Base-by-base conservation (phyloP, 306 rosid genomes). In the Citrullus mucosospermus region DNA sequence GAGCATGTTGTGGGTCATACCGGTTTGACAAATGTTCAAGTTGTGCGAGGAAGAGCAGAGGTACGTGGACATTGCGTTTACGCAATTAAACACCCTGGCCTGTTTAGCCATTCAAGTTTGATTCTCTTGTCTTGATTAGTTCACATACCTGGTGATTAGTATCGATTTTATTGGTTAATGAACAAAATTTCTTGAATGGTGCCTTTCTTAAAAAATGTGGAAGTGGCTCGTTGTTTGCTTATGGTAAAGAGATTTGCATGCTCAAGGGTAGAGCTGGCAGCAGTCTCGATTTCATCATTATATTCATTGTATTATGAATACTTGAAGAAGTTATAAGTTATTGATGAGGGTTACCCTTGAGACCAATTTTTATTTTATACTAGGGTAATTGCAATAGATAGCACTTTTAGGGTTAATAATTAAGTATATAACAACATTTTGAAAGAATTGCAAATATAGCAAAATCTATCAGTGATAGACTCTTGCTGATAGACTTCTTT, bases 31-130 rank as follows among this genome's bases (percentile, higher is more conserved):
- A 95, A 95, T 76, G 86, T 91, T 85, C 85, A 88, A 79, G 87
- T 95, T 79, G 86, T 92, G 44, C 87, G 97, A 85, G 97, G 97
- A 84, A 88, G 98, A 83, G 98, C 97, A 6, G 97, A 95, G 97
- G 97, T 94, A 88, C 22, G 25, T 36, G 60, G 30, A 44, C 18
- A 11, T 46, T 39, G 36, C 18, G 54, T 62, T 30, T 78, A 50
- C 30, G 9, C 34, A 20, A 9, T 68, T 41, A 41, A 39, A 44
- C 39, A 36, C 16, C 55, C 55, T 39, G 53, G 36, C 54, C 10
- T 68, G 3, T 53, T 32, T 75, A 51, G 15, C 32, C 46, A 6
- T 74, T 54, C 8, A 25, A 48, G 57, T 71, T 44, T 71, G 39
- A 12, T 71, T 46, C 34, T 25, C 20, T 71, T 6, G 58, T 71